Conservation (phyloP, 768 basidiomycete genomes). For the Hemileccinum impolitum region DNA sequence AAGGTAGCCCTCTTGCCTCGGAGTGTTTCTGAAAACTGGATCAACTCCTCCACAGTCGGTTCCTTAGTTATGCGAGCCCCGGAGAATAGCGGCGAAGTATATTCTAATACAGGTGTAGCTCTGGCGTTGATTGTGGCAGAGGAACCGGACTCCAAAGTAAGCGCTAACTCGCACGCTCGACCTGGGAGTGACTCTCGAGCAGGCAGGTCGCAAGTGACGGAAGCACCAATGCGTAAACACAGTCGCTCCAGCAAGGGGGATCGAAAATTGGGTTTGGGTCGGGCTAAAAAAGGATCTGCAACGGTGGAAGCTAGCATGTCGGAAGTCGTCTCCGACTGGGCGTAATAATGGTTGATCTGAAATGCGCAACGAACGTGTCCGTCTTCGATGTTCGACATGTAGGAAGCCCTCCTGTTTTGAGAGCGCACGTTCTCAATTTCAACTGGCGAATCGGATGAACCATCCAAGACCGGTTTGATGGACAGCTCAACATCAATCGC, state of each 20-base stretch:
- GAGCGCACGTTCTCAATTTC: slow-evolving; percentile 19
- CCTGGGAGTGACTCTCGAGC: slow-evolving; percentile 42
- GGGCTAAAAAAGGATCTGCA: slow-evolving; percentile 14
- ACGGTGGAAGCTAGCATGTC: slow-evolving; percentile 8
- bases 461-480: slow-evolving; percentile 37
- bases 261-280: slow-evolving; percentile 41
- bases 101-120: slow-evolving; percentile 39
- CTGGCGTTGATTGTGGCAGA: slow-evolving; percentile 41
- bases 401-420: slow-evolving; percentile 26
- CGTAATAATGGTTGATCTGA: slow-evolving; percentile 53
- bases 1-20: slow-evolving; percentile 81
- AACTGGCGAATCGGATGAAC: slow-evolving; percentile 22
- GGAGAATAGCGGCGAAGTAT: slow-evolving; percentile 46
- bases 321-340: slow-evolving; percentile 16
- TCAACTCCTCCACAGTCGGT: slow-evolving; percentile 76
- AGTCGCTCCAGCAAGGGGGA: slow-evolving; percentile 59
- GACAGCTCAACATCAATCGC: slow-evolving; percentile 83
- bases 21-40: slow-evolving; percentile 74
- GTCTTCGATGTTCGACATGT: slow-evolving; percentile 24
- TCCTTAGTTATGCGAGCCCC: slow-evolving; percentile 58
- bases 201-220: slow-evolving; percentile 36
- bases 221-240: slow-evolving; percentile 56
- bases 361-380: slow-evolving; percentile 54
- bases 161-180: slow-evolving; percentile 61
- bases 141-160: slow-evolving; percentile 61